Evolutionary conservation across 768 basidiomycete species (phyloP), one percentile per base, ranked within the genome.

Genomic region (Cubamyces lactineus): DNA sequence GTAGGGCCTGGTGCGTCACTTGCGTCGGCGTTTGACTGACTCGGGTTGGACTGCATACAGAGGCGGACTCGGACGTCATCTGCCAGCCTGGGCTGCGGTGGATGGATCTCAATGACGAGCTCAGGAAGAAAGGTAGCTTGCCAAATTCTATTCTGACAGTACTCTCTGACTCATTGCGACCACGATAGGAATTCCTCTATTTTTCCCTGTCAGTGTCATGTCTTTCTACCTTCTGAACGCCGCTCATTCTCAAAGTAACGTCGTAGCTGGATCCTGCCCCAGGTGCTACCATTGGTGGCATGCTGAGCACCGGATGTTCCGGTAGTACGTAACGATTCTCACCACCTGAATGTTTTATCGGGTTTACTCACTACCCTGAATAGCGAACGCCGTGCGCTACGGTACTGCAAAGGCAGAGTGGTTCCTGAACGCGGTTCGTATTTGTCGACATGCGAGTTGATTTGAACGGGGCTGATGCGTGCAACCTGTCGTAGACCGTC

Each of bases 331-430:
- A 1, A 13, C 24, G 26, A 24, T 39, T 69, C 67, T 16, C 57
- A 50, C 13, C 47, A 6, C 24, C 45, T 13, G 12, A 15, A 53
- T 19, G 15, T 34, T 5, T 19, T 23, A 28, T 19, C 47, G 8
- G 41, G 34, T 43, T 19, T 21, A 52, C 23, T 39, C 15, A 12
- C 49, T 23, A 12, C 39, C 28, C 55, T 28, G 24, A n/a, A 43
- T 16, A 84, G 90, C 90, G 0, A 92, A 91, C 66, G 89, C 91
- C 1, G 91, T 92, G 1, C 78, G 92, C 23, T 96, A 94, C 70
- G 94, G 92, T 11, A 96, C 93, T 7, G 93, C 92, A 0, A 92
- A 89, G 70, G 91, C 80, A 0, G 93, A 95, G 75, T 95, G 93
- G 94, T 92, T 96, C 69, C 77, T 96, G 43, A 95, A 94, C 66